Conservation (phyloP, 1,284 basidiomycete genomes). For the Boletellus deceptivus region DNA sequence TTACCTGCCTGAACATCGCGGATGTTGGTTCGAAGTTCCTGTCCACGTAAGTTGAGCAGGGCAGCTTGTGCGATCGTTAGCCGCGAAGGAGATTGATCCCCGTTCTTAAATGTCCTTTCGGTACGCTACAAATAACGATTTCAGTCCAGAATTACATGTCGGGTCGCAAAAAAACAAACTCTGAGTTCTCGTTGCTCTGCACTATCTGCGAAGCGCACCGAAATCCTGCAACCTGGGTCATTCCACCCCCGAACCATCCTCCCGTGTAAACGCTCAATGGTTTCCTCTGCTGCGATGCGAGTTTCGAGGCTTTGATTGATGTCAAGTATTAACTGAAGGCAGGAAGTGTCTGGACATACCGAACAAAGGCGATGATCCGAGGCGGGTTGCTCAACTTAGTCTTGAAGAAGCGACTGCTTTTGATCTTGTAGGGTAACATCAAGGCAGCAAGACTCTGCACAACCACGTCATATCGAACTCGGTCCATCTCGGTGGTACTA, state of each 20-base stretch:
- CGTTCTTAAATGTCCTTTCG: slow-evolving; percentile 49
- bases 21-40: slow-evolving; percentile 41
- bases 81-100: slow-evolving; percentile 57
- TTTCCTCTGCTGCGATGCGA: slow-evolving; percentile 64
- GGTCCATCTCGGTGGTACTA: not conserved
- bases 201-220: slow-evolving; percentile 73
- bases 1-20: slow-evolving; percentile 2
- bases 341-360: slow-evolving; percentile 41
- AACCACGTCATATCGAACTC: not conserved
- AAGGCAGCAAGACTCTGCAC: slow-evolving; percentile 55
- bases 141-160: not conserved
- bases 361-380: slow-evolving; percentile 71
- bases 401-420: slow-evolving; percentile 71
- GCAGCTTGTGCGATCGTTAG: slow-evolving; percentile 75
- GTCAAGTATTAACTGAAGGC: not conserved
- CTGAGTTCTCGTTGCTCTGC: slow-evolving; percentile 47
- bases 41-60: slow-evolving; percentile 67
- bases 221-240: slow-evolving; percentile 67
- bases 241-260: slow-evolving; percentile 75
- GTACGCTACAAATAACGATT: slow-evolving; percentile 36
- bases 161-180: slow-evolving; percentile 30
- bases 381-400: slow-evolving; percentile 71
- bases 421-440: slow-evolving; percentile 62
- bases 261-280: slow-evolving; percentile 70
- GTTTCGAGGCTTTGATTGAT: slow-evolving; percentile 54